Evolutionary conservation across 225 moss, liverwort and hornwort genomes (phyloP).

Genomic region (Takakia lepidozioides): DNA sequence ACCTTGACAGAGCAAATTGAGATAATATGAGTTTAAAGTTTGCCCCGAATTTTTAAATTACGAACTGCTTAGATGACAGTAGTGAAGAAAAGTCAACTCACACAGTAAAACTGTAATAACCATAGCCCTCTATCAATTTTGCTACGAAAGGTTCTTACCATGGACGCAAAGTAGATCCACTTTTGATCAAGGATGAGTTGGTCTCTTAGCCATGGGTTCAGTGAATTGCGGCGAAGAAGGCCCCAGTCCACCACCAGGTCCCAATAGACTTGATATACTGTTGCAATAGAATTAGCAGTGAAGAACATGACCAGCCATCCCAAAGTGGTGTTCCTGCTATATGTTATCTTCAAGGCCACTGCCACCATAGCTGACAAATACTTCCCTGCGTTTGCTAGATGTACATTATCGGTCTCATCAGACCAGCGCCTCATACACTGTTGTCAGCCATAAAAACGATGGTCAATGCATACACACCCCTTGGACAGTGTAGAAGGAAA

Average conservation of each 20-base stretch:
- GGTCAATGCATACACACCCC: neutral
- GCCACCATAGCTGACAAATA: constrained; percentile 72
- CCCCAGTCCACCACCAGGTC: constrained; percentile 76
- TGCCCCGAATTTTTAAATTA: too few relatives aligned
- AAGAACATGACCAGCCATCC: constrained; percentile 54
- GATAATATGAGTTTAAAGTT: too few relatives aligned
- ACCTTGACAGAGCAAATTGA: too few relatives aligned
- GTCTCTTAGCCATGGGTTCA: constrained; percentile 71
- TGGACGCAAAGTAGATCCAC: constrained; percentile 57
- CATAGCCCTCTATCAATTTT: too few relatives aligned
- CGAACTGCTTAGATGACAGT: too few relatives aligned
- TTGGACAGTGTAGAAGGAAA: too few relatives aligned
- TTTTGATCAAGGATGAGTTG: constrained; percentile 56
- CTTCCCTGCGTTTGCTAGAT: constrained; percentile 55
- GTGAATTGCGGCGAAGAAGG: constrained; percentile 54
- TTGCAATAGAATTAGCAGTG: constrained; percentile 56
- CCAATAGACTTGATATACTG: constrained; percentile 66
- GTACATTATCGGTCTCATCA: constrained; percentile 47
- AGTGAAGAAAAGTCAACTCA: too few relatives aligned
- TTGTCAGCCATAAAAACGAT: constrained; percentile 4
- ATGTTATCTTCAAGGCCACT: constrained; percentile 58
- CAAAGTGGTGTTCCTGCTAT: constrained; percentile 29
- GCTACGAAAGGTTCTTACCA: too few relatives aligned
- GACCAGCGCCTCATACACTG: constrained; percentile 66
- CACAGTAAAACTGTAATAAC: too few relatives aligned